Evolutionary conservation across 2,329 filamentous ascomycete genomes (phyloP).

Genomic region (Tolypocladium capitatum): DNA sequence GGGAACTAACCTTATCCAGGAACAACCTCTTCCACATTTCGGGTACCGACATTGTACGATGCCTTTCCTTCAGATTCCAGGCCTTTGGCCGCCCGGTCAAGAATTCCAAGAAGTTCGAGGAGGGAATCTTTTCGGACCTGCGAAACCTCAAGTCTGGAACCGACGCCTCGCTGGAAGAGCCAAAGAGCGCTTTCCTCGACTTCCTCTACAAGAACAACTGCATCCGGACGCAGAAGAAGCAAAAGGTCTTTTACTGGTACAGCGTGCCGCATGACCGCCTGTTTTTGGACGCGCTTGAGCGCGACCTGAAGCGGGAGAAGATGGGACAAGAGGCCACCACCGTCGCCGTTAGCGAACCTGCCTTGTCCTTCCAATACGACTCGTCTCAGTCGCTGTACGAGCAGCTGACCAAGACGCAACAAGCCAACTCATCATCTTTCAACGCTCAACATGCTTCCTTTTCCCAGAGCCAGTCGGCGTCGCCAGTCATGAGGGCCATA

Average conservation of each 20-base stretch:
- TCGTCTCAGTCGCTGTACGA: slow-evolving; percentile 98
- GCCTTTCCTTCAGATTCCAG: slow-evolving; percentile 94
- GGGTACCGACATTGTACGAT: slow-evolving; percentile 96
- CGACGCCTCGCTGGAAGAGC: slow-evolving; percentile 94
- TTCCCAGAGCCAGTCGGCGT: slow-evolving; percentile 66
- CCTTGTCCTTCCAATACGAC: slow-evolving; percentile 96
- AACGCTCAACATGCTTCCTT: slow-evolving; percentile 62
- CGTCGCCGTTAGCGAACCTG: slow-evolving; percentile 90
- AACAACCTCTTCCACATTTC: slow-evolving; percentile 99
- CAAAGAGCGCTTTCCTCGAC: slow-evolving; percentile 95
- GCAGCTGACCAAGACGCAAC: slow-evolving; percentile 97
- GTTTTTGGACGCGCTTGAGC: slow-evolving; percentile 93
- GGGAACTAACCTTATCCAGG: slow-evolving; percentile 6
- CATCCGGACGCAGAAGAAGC: slow-evolving; percentile 99
- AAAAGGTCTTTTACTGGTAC: slow-evolving; percentile 99
- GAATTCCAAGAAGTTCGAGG: slow-evolving; percentile 99
- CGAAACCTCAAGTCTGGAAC: slow-evolving; percentile 97
- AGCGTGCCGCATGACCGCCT: slow-evolving; percentile 95
- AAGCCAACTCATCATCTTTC: slow-evolving; percentile 96
- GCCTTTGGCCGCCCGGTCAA: slow-evolving; percentile 96
- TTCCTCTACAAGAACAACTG: slow-evolving; percentile 99
- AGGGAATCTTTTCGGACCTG: slow-evolving; percentile 97
- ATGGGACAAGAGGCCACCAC: slow-evolving; percentile 98
- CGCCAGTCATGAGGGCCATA: slow-evolving; percentile 78
- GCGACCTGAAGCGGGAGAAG: slow-evolving; percentile 97